These are phyloP conservation scores for Nakaseomyces sp. DNA, from an alignment of 1,139 yeast species.

Conservation along the genomic window DNA sequence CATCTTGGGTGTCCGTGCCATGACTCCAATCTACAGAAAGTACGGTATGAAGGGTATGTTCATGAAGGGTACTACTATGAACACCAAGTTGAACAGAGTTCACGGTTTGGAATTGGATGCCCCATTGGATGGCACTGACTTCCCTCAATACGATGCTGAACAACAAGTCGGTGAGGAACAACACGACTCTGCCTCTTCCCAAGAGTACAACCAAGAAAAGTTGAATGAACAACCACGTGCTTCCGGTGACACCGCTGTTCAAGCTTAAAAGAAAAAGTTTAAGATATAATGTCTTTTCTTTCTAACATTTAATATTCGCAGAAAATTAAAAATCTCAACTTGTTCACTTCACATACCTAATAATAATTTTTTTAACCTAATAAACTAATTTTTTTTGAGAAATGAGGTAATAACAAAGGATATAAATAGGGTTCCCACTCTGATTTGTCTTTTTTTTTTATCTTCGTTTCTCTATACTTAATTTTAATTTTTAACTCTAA, in stretches of 20 bases:
- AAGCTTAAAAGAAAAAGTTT: conserved; percentile 4
- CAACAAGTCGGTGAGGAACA: conserved; percentile 6
- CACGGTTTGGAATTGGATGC: conserved; percentile 14
- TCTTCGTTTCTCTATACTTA: background rate
- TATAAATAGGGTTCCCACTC: no score
- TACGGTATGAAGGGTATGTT: conserved; percentile 19
- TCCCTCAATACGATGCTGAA: conserved; percentile 4
- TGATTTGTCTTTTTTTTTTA: no score
- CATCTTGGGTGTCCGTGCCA: conserved; percentile 25
- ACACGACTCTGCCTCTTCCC: conserved; percentile 6
- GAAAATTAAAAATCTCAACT: background rate
- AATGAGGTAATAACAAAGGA: no score
- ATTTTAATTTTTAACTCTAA: conserved; percentile 7
- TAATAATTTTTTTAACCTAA: conserved; percentile 7
- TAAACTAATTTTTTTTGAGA: conserved; percentile 1
- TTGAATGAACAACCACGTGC: conserved; percentile 6
- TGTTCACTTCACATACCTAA: background rate
- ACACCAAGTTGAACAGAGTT: conserved; percentile 13
- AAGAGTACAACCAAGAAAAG: conserved; percentile 4
- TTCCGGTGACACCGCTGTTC: conserved; percentile 9
- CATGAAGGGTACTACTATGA: conserved; percentile 15
- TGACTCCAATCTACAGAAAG: conserved; percentile 21
- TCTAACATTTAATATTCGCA: background rate
- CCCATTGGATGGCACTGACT: conserved; percentile 7
- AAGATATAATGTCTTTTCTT: no score